phyloP scores from a whole-genome alignment of 2,329 filamentous ascomycete species.

The Didymella keratinophila region DNA sequence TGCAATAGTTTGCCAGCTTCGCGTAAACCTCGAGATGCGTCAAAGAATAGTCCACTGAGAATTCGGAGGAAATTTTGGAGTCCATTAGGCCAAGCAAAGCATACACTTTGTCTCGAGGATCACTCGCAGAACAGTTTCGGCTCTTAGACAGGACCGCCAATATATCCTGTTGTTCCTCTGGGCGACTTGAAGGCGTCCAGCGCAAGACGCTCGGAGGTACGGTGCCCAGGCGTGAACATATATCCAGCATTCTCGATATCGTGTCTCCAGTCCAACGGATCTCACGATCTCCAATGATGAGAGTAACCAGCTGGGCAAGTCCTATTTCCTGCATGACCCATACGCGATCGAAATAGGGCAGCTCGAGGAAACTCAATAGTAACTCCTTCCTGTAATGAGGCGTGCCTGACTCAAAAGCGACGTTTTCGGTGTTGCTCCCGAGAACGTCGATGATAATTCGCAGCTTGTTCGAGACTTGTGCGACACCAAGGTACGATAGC shows the following conservation, averaged over 20 bases:
- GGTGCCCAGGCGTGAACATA: neutral
- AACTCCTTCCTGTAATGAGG: neutral
- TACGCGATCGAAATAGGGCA: conserved; percentile 25
- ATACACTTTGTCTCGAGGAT: conserved; percentile 21
- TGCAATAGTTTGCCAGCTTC: neutral
- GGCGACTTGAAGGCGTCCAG: neutral
- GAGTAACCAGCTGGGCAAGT: conserved; percentile 13
- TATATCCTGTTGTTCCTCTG: conserved; percentile 13
- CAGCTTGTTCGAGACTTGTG: neutral
- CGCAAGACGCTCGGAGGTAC: neutral
- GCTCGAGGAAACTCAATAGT: neutral
- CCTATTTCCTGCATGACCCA: conserved; percentile 32
- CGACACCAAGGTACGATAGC: conserved; percentile 6
- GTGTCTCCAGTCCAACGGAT: conserved; percentile 5
- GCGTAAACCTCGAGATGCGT: neutral
- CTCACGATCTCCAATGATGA: neutral
- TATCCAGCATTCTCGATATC: neutral
- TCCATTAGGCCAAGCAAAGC: conserved; percentile 18
- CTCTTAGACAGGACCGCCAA: conserved; percentile 15
- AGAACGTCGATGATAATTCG: neutral
- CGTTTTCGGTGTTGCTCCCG: neutral
- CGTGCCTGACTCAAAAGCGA: too few species aligned
- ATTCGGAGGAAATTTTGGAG: neutral
- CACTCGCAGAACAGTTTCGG: conserved; percentile 14
- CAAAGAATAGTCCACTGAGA: neutral